Base-by-base conservation (phyloP, 2,329 filamentous ascomycete genomes). In the Fusarium sp. region DNA sequence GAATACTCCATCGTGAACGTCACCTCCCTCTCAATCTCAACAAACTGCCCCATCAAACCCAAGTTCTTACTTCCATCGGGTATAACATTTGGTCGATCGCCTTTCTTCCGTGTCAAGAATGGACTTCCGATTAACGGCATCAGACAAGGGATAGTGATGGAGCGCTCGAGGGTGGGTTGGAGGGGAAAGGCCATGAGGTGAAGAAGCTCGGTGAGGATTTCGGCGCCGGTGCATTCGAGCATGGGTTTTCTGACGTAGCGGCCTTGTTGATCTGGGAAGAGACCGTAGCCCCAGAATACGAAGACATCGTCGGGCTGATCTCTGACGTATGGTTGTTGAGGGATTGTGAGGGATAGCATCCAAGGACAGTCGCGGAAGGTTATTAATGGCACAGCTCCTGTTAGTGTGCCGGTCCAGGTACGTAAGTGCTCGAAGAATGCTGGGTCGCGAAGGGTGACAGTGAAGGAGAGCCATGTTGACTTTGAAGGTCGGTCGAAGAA, bases 1-100 rank as follows among this genome's bases (percentile, higher is more conserved):
- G 75, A 77, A 22, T 77, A 77, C 55, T 77, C 75, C 75, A 77
- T 77, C 25, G 75, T 77, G n/a, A 77, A 77, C 5, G 75, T 77
- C 39, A 77, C 74, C 41, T 77, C 75, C 0, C 75, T 52, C 50
- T 77, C 75, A n/a, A 77, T 47, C 69, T 77, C 75, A 12, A 77
- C 75, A 54, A 77, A 77, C 39, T 77, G 75, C 2, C 75, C 75
- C 74, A 77, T 77, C n/a, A 77, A 27, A 0, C 75, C 75, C 8
- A 77, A 53, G 31, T 77, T 77, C 52, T 63, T 76, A 56, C 75
- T 75, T 4, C 75, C 75, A 2, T 69, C 56, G 2, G 75, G 75
- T 13, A 77, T 66, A 1, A 76, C 75, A 0, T 76, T 59, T 17
- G 75, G 75, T 12, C 75, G 54, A 20, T 77, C 75, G 20, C 75